These are phyloP conservation scores for Claviceps sp. DNA, from an alignment of 2,329 filamentous ascomycete genomes.

Conservation along the genomic window DNA sequence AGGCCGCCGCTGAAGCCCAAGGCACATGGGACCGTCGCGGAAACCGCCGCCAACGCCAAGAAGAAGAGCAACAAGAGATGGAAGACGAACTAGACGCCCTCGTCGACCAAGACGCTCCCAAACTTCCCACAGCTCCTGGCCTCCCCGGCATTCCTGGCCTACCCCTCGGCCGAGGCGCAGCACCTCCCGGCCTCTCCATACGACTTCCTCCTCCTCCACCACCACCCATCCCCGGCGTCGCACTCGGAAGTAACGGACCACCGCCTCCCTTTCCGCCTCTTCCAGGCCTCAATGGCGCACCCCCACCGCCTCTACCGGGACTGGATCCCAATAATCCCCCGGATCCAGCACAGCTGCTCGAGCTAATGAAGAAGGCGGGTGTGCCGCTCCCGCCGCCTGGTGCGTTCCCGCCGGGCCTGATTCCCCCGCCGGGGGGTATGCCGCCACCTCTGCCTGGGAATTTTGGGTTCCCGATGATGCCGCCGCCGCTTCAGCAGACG, in stretches of 20 bases:
- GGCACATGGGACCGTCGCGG: slow-evolving; percentile 85
- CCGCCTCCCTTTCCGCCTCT: slow-evolving; percentile 43
- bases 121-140: slow-evolving; percentile 31
- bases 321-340: slow-evolving; percentile 47
- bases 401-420: slow-evolving; percentile 29
- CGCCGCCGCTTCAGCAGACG: slow-evolving; percentile 24
- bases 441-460: slow-evolving; percentile 18
- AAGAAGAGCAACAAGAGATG: slow-evolving; percentile 86
- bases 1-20: slow-evolving; percentile 81
- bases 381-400: slow-evolving; percentile 45
- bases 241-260: slow-evolving; percentile 23
- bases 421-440: slow-evolving; percentile 26
- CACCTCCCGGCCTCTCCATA: slow-evolving; percentile 29
- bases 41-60: slow-evolving; percentile 64
- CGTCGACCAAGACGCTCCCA: slow-evolving; percentile 70
- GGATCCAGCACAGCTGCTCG: slow-evolving; percentile 46
- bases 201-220: slow-evolving; percentile 26
- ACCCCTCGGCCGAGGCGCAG: slow-evolving; percentile 24
- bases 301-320: slow-evolving; percentile 38
- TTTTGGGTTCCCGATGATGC: slow-evolving; percentile 22
- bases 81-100: slow-evolving; percentile 90
- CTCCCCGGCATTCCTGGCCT: slow-evolving; percentile 49
- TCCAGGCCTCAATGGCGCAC: slow-evolving; percentile 32
- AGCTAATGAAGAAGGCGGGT: slow-evolving; percentile 53
- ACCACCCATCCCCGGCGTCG: slow-evolving; percentile 34